phyloP scores from a whole-genome alignment of 1,284 basidiomycete species.

The Trametes hirsuta region DNA sequence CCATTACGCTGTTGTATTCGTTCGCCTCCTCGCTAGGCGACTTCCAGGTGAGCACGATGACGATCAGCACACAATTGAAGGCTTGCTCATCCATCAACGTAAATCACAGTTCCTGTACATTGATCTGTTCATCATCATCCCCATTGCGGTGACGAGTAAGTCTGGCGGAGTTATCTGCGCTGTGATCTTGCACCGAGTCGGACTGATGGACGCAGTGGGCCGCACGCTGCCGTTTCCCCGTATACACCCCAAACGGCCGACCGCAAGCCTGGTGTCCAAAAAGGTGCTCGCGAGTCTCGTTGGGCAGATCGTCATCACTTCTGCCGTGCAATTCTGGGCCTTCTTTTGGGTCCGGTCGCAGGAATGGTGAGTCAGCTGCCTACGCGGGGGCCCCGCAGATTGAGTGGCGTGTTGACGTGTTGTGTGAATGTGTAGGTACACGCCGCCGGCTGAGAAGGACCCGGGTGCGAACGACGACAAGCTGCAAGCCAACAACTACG shows the following conservation, averaged over 20 bases:
- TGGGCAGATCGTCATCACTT: conserved; percentile 91
- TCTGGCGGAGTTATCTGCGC: not conserved
- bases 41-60: conserved; percentile 71
- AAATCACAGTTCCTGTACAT: conserved; percentile 88
- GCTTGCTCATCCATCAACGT: conserved; percentile 8
- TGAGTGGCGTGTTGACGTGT: conserved; percentile 5
- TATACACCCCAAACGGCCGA: conserved; percentile 91
- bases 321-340: conserved; percentile 82
- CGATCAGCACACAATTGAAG: not conserved
- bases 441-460: conserved; percentile 53
- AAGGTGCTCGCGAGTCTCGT: conserved; percentile 94
- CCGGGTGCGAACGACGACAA: conserved; percentile 70
- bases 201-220: conserved; percentile 69
- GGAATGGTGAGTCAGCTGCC: conserved; percentile 62
- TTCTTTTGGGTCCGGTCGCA: conserved; percentile 90
- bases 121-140: conserved; percentile 97
- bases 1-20: conserved; percentile 91
- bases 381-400: not conserved
- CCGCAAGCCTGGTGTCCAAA: conserved; percentile 94
- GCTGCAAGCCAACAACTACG: conserved; percentile 89
- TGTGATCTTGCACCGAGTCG: conserved; percentile 10
- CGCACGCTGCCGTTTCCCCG: conserved; percentile 88
- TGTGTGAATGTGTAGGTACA: conserved; percentile 53
- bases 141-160: conserved; percentile 93
- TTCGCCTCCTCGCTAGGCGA: conserved; percentile 97